Percentiles rank a stretch among this genome's conserved stretches.
Conservation (phyloP, 192 early-diverging fungal species). For the Coemansia guatemalensis region DNA sequence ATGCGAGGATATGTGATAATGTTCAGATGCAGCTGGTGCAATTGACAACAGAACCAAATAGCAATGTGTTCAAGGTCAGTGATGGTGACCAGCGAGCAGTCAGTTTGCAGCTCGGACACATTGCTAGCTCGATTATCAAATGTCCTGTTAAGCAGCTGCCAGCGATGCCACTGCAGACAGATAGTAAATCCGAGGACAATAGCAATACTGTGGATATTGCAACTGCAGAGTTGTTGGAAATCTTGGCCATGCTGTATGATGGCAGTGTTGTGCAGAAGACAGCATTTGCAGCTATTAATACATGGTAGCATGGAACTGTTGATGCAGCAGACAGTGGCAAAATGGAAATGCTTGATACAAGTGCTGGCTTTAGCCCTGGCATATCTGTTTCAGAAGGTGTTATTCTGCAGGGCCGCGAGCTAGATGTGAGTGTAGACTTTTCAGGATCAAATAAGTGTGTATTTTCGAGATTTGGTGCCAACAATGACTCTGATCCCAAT, state of each 20-base stretch:
- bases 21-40: conserved; percentile 1
- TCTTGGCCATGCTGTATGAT: conserved; percentile 1
- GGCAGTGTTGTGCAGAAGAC: not conserved
- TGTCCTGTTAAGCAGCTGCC: not conserved
- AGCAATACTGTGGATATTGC: not conserved
- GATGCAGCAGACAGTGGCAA: not conserved
- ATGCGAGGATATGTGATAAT: not conserved
- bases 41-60: not conserved
- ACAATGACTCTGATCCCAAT: not conserved
- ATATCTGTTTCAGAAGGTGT: not conserved
- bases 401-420: not conserved
- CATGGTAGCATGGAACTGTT: not conserved
- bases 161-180: not conserved
- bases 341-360: not conserved
- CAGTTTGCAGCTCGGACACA: not conserved
- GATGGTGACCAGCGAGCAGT: not conserved
- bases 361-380: not conserved
- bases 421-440: not conserved
- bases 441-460: not conserved
- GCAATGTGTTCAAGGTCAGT: no score
- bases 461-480: not conserved
- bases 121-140: conserved; percentile 6
- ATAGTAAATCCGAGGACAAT: not conserved
- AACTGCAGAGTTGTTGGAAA: not conserved
- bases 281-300: conserved; percentile 9